Base-by-base conservation (phyloP, 2,329 filamentous ascomycete species). In the Alternaria angustiovoidea region DNA sequence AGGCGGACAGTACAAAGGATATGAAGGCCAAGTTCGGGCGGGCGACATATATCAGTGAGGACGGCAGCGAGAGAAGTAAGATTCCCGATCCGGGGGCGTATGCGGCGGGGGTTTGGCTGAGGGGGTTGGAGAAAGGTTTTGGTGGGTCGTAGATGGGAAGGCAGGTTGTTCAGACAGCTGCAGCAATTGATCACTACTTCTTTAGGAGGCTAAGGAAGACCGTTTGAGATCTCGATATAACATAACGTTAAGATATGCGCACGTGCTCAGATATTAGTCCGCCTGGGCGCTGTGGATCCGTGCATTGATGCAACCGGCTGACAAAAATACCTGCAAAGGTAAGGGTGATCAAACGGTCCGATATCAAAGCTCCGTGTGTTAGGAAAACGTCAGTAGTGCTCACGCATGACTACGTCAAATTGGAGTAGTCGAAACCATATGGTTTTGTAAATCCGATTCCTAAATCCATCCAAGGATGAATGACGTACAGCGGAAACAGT, bases 11-110 rank as follows among this genome's bases (percentile, higher is more conserved):
- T 26, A 98, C 94, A 5, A 96, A 92, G 81, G 89, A 89, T 30
- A 97, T 99, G 94, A 88, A 91, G 77, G 92, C 95, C 18, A 94
- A 89, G 71, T 84, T 98, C 53, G 95, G 95, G 1, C 81, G 93
- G 46, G 87, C 90, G 1, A 92, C 94, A 16, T 96, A 96, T 78
- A 87, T 96, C 39, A 91, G 91, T 63, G 91, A 90, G 64, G 42
- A 75, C 68, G 68, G 84, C 79, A 85, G 86, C 78, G 91, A 76
- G 82, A 68, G 74, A 59, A 67, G 65, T 30, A 61, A 57, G 67
- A 73, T 78, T 44, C 90, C 90, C 14, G 91, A 93, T 80, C 91
- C 91, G 1, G 89, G 89, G 14, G 89, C 89, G 8, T 85, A 86
- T 63, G 95, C 94, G 5, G 88, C 96, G 65, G 89, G 89, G 22